Evolutionary conservation across 192 early-diverging fungal species (phyloP), one percentile per base, ranked within the genome.

Genomic region (Gamsiella multidivaricata): DNA sequence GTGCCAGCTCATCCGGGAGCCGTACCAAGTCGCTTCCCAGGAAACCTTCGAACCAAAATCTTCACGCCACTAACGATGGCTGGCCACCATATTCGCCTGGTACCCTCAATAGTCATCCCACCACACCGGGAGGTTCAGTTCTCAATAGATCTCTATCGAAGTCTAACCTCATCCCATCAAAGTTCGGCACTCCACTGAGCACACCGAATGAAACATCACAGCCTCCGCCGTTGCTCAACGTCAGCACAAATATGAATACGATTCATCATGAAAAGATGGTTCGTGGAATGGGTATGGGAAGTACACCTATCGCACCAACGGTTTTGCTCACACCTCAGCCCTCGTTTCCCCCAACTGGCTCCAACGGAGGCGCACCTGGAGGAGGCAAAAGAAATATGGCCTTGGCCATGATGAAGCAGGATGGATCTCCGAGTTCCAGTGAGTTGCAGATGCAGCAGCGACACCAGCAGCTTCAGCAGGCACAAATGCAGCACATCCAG

Each of bases 211-310:
- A n/a, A 2, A 22, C 60, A 1, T 31, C 59, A 33, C 60, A 37
- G 5, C 50, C 47, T 42, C 22, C 39, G 3, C 11, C 50, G 1
- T 65, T 65, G 5, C 26, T 76, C 31, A 67, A 67, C 22, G 57
- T 57, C 29, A 76, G 59, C 56, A 76, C 72, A 26, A 76, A 78
- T 46, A 57, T 34, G 29, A 68, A 29, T 37, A 76, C 61, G 1
- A 46, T 45, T 11, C 57, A 78, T 34, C 74, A 78, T 52, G 74
- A 78, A 15, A 78, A 78, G 18, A 78, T 78, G 74, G 64, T 78
- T 39, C 74, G 74, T 10, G 74, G 74, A 14, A 78, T 78, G 74
- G 74, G 74, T 18, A 78, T 78, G 74, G 74, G 74, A 46, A 69
- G 65, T 41, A 78, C 74, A 3, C 74, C 65, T 3, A 69, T 78